phyloP scores from a whole-genome alignment of 345 rosid species.

The Citrus australasica region DNA sequence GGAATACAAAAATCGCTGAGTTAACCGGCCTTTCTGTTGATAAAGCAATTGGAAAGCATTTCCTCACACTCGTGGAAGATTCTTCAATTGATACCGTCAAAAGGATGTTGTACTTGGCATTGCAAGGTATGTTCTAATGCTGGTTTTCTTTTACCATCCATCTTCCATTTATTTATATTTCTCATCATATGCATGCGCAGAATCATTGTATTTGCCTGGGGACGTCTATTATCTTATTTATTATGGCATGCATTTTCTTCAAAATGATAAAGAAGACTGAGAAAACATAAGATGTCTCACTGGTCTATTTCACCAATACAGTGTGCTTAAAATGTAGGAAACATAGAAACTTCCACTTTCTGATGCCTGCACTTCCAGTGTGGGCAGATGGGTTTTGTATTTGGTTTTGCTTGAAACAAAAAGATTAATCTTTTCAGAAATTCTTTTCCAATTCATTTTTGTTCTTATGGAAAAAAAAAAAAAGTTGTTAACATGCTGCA shows the following conservation, averaged over 20 bases:
- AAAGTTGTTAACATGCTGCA: background rate
- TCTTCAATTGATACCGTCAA: slow-evolving; percentile 59
- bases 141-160: background rate
- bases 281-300: background rate
- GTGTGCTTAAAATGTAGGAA: background rate
- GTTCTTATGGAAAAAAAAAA: no score
- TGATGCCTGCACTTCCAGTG: background rate
- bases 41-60: slow-evolving; percentile 78
- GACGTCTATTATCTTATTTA: background rate
- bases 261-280: background rate
- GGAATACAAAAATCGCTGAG: slow-evolving; percentile 92
- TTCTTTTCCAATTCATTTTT: background rate
- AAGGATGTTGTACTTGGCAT: slow-evolving; percentile 66
- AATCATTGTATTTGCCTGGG: background rate
- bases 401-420: background rate
- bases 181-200: background rate
- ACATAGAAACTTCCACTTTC: background rate
- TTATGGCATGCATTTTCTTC: background rate
- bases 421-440: background rate
- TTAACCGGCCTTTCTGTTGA: slow-evolving; percentile 80
- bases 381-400: background rate
- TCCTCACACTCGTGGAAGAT: slow-evolving; percentile 84
- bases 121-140: slow-evolving; percentile 59
- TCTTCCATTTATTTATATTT: background rate
- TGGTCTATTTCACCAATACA: background rate